These are phyloP conservation scores for Eleusine coracana DNA, from an alignment of 176 grass and related monocot genomes.

Conservation along the genomic window DNA sequence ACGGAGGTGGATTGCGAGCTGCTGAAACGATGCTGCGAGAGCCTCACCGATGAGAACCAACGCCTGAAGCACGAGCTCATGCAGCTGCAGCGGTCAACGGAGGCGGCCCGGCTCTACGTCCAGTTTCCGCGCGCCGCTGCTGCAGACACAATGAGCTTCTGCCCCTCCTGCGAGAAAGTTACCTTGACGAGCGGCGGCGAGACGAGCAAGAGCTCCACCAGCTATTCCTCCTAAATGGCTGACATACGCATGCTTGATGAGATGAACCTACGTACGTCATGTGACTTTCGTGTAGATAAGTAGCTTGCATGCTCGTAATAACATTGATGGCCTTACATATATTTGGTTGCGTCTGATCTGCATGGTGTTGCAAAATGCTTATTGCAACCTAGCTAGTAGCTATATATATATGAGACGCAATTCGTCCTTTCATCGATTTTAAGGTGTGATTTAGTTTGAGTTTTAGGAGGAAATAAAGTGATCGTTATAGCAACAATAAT, in stretches of 20 bases:
- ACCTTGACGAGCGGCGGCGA: slow-evolving; percentile 35
- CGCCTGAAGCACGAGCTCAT: slow-evolving; percentile 62
- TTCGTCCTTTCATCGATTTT: background rate
- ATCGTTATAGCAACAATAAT: background rate
- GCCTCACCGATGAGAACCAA: slow-evolving; percentile 66
- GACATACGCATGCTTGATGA: background rate
- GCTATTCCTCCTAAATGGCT: slow-evolving; percentile 17
- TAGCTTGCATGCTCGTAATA: background rate
- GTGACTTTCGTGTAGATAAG: background rate
- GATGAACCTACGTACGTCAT: background rate
- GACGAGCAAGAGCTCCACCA: slow-evolving; percentile 43
- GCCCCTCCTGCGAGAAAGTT: slow-evolving; percentile 62
- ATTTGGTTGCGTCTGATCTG: background rate
- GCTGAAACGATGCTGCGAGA: slow-evolving; percentile 66
- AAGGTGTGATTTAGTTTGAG: background rate
- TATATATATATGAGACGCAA: background rate
- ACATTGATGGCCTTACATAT: background rate
- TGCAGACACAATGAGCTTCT: slow-evolving; percentile 33
- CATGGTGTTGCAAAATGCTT: background rate
- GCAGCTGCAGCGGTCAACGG: slow-evolving; percentile 42
- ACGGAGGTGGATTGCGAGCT: slow-evolving; percentile 68
- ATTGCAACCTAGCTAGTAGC: background rate
- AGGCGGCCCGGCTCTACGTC: slow-evolving; percentile 1
- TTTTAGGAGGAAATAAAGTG: background rate
- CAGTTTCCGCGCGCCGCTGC: slow-evolving; percentile 30